phyloP scores from a whole-genome alignment of 768 basidiomycete species.

The Russula sp. region DNA sequence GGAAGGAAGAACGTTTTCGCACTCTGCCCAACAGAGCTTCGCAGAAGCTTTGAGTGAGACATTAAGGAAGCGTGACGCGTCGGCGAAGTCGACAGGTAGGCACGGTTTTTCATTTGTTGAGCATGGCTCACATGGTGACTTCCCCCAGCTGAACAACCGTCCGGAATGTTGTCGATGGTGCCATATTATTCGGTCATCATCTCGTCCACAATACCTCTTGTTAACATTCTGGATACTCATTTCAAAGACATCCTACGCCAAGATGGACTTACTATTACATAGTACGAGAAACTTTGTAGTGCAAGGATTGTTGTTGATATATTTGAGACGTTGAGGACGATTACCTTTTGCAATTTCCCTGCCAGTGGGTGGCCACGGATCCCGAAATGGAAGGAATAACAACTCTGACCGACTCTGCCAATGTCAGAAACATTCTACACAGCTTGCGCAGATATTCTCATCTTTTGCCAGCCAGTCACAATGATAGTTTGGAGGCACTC shows the following conservation, averaged over 20 bases:
- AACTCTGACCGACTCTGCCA: background rate
- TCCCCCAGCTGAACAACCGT: background rate
- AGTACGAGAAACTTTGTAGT: background rate
- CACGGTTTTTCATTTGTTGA: background rate
- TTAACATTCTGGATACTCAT: background rate
- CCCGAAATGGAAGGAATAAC: background rate
- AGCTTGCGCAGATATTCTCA: constrained; percentile 64
- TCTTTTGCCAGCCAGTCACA: constrained; percentile 47
- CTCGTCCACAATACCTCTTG: background rate
- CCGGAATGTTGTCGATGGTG: background rate
- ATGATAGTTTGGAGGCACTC: constrained; percentile 52
- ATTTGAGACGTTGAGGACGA: too few relatives aligned
- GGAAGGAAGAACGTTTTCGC: background rate
- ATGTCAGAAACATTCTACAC: constrained; percentile 53
- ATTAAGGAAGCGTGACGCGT: background rate
- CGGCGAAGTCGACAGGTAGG: background rate
- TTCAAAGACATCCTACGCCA: background rate
- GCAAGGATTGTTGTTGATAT: too few relatives aligned
- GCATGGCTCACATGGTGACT: background rate
- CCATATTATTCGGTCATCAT: constrained; percentile 2
- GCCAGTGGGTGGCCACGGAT: background rate
- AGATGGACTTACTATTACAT: background rate
- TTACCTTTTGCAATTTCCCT: too few relatives aligned
- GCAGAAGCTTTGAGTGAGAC: background rate
- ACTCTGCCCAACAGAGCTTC: background rate